Base-by-base conservation (phyloP, 345 rosid species). In the Alliaria petiolata region DNA sequence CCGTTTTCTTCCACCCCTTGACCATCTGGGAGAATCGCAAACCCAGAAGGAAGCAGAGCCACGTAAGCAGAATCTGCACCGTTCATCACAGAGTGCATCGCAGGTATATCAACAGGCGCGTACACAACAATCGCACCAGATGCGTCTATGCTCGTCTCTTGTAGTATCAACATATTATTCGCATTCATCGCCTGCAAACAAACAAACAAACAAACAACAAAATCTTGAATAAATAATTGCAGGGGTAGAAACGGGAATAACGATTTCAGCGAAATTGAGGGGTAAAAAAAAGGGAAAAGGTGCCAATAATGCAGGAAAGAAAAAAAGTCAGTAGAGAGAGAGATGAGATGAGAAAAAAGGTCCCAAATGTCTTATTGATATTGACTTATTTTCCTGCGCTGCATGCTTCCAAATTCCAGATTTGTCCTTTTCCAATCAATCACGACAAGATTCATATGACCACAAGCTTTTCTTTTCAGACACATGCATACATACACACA, bases 41-140 rank as follows among this genome's bases (percentile, higher is more conserved):
- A 93, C 12, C 98, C 98, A 0, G 97, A 93, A 0, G 98, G 98
- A 1, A 93, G 87, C 4, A 93, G 81, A 2, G 98, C 97, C 59
- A 93, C 96, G 83, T 84, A 87, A n/a, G 93, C 84, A 0, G 98
- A 91, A 82, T 93, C 98, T 3, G 90, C 98, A 43, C 98, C 97
- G 77, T 85, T 93, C 96, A 93, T 91, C 4, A 93, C 98, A 7
- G 89, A 81, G 62, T 84, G 91, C 97, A 93, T 93, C 73, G 98
- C 95, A 3, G 97, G 97, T 10, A 89, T 84, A 83, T 93, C 98
- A 35, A 93, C 96, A 3, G 98, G 98, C 26, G 96, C 97, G 89
- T 93, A 89, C 59, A 93, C 98, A n/a, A 93, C 95, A 51, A 85
- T 87, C 36, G 97, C 90, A 9, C 95, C 97, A 56, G 95, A 79